Evolutionary conservation across 2,329 filamentous ascomycete genomes (phyloP).

Genomic region (Didymella arachidicola): DNA sequence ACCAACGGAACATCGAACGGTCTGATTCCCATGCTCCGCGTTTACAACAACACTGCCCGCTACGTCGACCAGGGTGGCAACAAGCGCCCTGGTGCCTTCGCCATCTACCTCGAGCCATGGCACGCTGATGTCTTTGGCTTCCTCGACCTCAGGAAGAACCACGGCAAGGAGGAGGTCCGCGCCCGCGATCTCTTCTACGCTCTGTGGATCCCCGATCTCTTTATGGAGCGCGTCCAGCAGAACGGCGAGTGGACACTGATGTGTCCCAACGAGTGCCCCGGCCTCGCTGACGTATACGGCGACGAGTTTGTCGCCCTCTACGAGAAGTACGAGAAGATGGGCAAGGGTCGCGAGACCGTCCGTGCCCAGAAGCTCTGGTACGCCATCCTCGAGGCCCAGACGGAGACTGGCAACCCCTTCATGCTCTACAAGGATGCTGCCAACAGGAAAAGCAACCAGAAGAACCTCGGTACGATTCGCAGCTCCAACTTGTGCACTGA

Average conservation of each 20-base stretch:
- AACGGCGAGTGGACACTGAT: slow-evolving; percentile 97
- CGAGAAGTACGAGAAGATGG: slow-evolving; percentile 85
- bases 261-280: slow-evolving; percentile 96
- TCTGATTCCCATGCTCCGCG: slow-evolving; percentile 95
- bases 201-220: slow-evolving; percentile 97
- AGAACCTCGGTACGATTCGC: slow-evolving; percentile 97
- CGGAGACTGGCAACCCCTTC: slow-evolving; percentile 98
- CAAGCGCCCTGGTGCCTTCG: slow-evolving; percentile 97
- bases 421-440: slow-evolving; percentile 99
- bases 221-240: slow-evolving; percentile 99
- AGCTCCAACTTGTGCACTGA: slow-evolving; percentile 99
- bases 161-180: slow-evolving; percentile 97
- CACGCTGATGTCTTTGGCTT: slow-evolving; percentile 98
- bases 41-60: slow-evolving; percentile 98
- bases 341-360: slow-evolving; percentile 86
- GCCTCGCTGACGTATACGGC: slow-evolving; percentile 94
- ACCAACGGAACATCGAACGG: slow-evolving; percentile 99
- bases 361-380: slow-evolving; percentile 99
- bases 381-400: slow-evolving; percentile 96
- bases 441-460: slow-evolving; percentile 99
- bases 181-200: slow-evolving; percentile 97
- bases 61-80: slow-evolving; percentile 99
- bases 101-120: slow-evolving; percentile 99
- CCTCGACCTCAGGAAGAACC: slow-evolving; percentile 97
- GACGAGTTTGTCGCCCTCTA: slow-evolving; percentile 97